Conservation (phyloP, 75 land plant genomes). For the Pinus tabuliformis region DNA sequence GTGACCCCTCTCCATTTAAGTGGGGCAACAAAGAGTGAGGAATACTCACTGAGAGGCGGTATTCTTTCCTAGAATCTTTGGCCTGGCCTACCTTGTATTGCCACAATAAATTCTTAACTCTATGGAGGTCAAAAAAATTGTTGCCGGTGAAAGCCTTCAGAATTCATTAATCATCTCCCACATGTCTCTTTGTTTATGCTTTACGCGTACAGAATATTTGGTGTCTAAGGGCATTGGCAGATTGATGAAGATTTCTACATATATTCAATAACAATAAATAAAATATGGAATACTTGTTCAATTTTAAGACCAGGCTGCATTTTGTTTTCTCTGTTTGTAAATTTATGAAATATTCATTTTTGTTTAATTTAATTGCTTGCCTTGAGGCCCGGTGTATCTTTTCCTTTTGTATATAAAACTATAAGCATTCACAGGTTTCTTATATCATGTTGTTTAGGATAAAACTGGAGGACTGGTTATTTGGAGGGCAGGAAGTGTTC, state of each 20-base stretch:
- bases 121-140: not conserved
- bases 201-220: too few species aligned
- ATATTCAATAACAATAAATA: not conserved
- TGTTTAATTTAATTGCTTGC: not conserved
- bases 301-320: not conserved
- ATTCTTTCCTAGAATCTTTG: too few species aligned
- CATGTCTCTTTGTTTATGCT: too few species aligned
- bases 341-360: conserved; percentile 3
- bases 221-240: too few species aligned
- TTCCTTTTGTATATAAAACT: not conserved
- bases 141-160: too few species aligned
- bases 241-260: too few species aligned
- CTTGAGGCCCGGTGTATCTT: not conserved
- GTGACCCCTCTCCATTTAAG: too few species aligned
- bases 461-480: conserved; percentile 70
- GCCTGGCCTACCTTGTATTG: not conserved
- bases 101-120: not conserved
- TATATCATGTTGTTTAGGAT: conserved; percentile 24
- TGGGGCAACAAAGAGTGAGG: too few species aligned
- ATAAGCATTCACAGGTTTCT: not conserved
- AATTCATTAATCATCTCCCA: too few species aligned
- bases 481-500: conserved; percentile 51
- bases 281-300: not conserved
- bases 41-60: too few species aligned
- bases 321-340: not conserved